phyloP scores from a whole-genome alignment of 1,284 basidiomycete species.

The Ustilago cynodontis region DNA sequence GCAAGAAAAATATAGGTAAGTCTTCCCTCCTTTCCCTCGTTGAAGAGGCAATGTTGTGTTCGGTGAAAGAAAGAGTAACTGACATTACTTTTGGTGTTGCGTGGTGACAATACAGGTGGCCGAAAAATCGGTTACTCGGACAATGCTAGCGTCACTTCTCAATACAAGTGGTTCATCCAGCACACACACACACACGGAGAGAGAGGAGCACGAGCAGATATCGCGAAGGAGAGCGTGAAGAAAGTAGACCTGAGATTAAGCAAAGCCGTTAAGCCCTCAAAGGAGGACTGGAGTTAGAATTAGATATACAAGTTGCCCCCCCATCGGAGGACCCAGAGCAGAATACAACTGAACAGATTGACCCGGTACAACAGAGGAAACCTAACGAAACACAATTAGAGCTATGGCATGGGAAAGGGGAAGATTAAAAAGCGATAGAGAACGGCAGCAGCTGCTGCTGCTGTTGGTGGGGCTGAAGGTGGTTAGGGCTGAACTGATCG shows the following conservation, averaged over 20 bases:
- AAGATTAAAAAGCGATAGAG: conserved; percentile 19
- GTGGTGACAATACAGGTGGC: conserved; percentile 38
- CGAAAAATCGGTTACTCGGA: conserved; percentile 53
- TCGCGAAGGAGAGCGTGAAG: not conserved
- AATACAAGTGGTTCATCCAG: too few relatives aligned
- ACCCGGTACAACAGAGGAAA: not conserved
- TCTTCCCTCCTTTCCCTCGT: not conserved
- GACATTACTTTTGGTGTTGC: conserved; percentile 22
- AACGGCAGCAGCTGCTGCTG: conserved; percentile 22
- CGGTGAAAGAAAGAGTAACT: not conserved
- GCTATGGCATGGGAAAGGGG: not conserved
- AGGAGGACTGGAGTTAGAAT: not conserved
- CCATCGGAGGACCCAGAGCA: not conserved
- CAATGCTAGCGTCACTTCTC: conserved; percentile 24
- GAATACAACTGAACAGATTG: conserved; percentile 8
- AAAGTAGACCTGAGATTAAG: conserved; percentile 15
- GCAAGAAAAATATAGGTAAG: conserved; percentile 30
- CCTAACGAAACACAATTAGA: conserved; percentile 1
- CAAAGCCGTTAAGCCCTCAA: not conserved
- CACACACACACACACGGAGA: not conserved
- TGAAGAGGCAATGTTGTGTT: too few relatives aligned
- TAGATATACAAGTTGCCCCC: conserved; percentile 6
- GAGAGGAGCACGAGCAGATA: too few relatives aligned
- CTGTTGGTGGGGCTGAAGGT: conserved; percentile 6
- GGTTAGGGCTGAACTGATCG: not conserved